Conservation (phyloP, 768 basidiomycete species). For the Leccinum uliginosum region DNA sequence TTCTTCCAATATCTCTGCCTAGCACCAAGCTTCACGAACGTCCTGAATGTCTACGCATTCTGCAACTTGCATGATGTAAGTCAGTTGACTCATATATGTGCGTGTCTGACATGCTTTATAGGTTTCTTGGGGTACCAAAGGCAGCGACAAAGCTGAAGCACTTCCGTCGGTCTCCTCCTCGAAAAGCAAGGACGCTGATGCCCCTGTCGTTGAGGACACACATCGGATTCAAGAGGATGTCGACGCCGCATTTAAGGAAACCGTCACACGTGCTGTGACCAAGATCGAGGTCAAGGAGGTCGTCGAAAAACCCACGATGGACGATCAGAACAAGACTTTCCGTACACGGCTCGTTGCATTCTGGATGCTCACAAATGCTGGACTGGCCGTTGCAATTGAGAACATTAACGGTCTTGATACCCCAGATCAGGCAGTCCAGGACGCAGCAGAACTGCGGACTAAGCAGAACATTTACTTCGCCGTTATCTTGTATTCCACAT, state of each 20-base stretch:
- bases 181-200: constrained; percentile 71
- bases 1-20: constrained; percentile 88
- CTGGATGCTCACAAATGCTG: constrained; percentile 78
- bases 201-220: constrained; percentile 81
- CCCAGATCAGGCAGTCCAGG: constrained; percentile 32
- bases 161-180: constrained; percentile 86
- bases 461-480: constrained; percentile 68
- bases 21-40: constrained; percentile 91
- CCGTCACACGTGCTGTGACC: constrained; percentile 81
- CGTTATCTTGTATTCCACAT: constrained; percentile 78
- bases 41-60: constrained; percentile 95
- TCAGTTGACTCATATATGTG: background rate
- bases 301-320: constrained; percentile 75
- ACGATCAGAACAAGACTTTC: constrained; percentile 91
- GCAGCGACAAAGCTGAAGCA: constrained; percentile 89
- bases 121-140: constrained; percentile 95
- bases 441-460: constrained; percentile 37
- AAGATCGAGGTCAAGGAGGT: constrained; percentile 64
- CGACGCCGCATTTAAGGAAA: constrained; percentile 87
- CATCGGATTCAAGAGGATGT: constrained; percentile 83
- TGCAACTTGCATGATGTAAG: constrained; percentile 90
- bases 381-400: constrained; percentile 68
- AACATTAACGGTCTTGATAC: constrained; percentile 63
- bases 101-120: constrained; percentile 23
- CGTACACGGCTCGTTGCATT: constrained; percentile 79